Evolutionary conservation across 2,329 filamentous ascomycete genomes (phyloP).

Genomic region (Pseudofabraea citricarpa): DNA sequence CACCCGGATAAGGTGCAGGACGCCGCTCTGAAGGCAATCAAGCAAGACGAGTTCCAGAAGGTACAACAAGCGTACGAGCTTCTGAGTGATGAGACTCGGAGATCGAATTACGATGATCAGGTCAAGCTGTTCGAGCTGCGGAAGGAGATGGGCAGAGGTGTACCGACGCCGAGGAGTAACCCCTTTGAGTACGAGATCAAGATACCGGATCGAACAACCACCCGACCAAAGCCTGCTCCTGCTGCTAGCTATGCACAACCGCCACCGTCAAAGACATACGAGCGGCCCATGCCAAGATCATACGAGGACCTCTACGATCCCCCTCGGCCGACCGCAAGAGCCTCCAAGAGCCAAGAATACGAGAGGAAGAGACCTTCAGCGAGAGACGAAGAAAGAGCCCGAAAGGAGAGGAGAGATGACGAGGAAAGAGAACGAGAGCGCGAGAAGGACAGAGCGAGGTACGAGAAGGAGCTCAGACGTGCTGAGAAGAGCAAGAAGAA

Average conservation of each 20-base stretch:
- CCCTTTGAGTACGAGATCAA: constrained; percentile 40
- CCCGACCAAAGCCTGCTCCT: constrained; percentile 34
- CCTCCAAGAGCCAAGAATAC: constrained; percentile 41
- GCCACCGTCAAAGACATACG: constrained; percentile 26
- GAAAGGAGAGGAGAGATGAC: constrained; percentile 26
- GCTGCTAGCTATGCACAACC: constrained; percentile 32
- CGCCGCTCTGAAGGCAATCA: constrained; percentile 63
- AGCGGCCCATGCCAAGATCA: constrained; percentile 26
- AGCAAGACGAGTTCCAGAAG: constrained; percentile 83
- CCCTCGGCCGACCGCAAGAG: constrained; percentile 33
- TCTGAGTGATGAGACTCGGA: constrained; percentile 70
- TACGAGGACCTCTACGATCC: constrained; percentile 48
- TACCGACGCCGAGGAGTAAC: constrained; percentile 39
- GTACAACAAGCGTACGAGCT: constrained; percentile 93
- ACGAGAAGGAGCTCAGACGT: constrained; percentile 26
- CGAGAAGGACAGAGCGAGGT: constrained; percentile 24
- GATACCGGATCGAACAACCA: constrained; percentile 43
- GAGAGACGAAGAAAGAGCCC: constrained; percentile 28
- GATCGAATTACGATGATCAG: constrained; percentile 73
- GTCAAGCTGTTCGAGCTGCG: constrained; percentile 58
- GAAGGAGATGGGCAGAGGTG: constrained; percentile 41
- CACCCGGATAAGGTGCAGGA: constrained; percentile 87
- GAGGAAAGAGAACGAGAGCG: constrained; percentile 25
- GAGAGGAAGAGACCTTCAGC: constrained; percentile 25
- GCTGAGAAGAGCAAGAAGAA: constrained; percentile 26